Evolutionary conservation across 1,284 basidiomycete species (phyloP), one percentile per base, ranked within the genome.

Genomic region (Ustilago esculenta): DNA sequence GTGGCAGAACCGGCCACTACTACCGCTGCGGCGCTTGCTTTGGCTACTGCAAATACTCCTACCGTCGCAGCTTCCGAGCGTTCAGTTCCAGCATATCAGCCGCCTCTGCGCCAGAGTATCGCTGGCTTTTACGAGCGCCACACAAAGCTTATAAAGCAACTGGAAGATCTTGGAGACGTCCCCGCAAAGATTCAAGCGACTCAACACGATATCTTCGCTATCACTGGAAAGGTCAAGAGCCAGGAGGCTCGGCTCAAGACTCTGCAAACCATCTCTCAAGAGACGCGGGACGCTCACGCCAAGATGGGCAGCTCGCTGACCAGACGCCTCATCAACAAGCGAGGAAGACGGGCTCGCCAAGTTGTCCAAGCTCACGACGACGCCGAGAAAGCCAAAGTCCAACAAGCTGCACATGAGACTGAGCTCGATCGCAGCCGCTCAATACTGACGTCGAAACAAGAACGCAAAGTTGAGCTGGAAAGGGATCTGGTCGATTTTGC

Each of bases 271-370:
- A 29, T 54, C 25, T 46, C 57, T 8, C 30, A 55, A 14, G 59
- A 60, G 41, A 63, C 48, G 18, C 27, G 48, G n/a, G 48, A 48
- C 1, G 27, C 36, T 1, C 55, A 66, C 25, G 35, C 40, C 27
- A 55, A 44, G 33, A 66, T 63, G 63, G 45, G 50, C 48, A 58
- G 45, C 51, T 39, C 56, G 1, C 21, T 71, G 0, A 50, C 68
- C 37, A 71, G 63, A 32, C 57, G 68, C 3, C 21, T 71, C 23
- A 58, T 71, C 54, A 71, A 71, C 50, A 60, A 58, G 40, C 23
- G 57, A 1, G 53, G 57, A 8, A 33, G 25, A 1, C 49, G 63
- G 14, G 39, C 57, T 18, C 57, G 58, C 4, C 15, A 42, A 4
- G 41, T 70, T 0, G 27, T 34, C 0, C 49, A 56, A 23, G 57